Evolutionary conservation across 2,329 filamentous ascomycete species (phyloP), one percentile per base, ranked within the genome.

Genomic region (Tolypocladium tundrense): DNA sequence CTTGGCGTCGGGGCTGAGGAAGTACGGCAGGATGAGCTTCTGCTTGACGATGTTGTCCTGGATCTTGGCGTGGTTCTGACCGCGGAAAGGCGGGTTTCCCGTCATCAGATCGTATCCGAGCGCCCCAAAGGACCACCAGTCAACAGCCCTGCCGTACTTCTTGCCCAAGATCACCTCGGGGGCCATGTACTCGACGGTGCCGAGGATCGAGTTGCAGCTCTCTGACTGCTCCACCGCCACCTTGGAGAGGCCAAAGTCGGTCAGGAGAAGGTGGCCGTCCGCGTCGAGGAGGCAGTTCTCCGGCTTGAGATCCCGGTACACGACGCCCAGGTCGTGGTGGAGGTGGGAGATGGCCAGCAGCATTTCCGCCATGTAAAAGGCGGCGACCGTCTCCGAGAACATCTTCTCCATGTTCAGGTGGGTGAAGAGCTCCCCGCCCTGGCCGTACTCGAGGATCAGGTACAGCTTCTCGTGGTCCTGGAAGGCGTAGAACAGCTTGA

Each of bases 301-400:
- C 0, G 94, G 94, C 78, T 99, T 99, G 59, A 99, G 80, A 69
- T 99, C 94, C 61, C 94, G 90, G 74, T 99, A 99, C 62, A 99
- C 88, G 54, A 99, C 92, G 19, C 94, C 93, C 27, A 97, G 85
- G 62, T 88, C 91, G 65, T 89, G 86, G 75, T 99, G 94, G 33
- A 99, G 82, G 72, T 99, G 92, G 42, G 93, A 90, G 53, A 99
- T 83, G 37, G 94, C 95, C 31, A 99, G 84, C 5, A 96, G 86
- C 86, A 99, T 95, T 75, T 99, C 92, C 0, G 91, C 95, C 90
- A 97, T 96, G 80, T 99, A 99, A 73, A 97, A 99, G 1, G 92
- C 90, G 0, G 93, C 89, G 2, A 88, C 88, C 19, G 89, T 81
- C 74, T 97, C 93, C 16, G 88, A 82, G 65, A 99, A 97, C 90